Evolutionary conservation across 2,329 filamentous ascomycete species (phyloP), one percentile per base, ranked within the genome.

Genomic region (Cytospora chrysosperma): DNA sequence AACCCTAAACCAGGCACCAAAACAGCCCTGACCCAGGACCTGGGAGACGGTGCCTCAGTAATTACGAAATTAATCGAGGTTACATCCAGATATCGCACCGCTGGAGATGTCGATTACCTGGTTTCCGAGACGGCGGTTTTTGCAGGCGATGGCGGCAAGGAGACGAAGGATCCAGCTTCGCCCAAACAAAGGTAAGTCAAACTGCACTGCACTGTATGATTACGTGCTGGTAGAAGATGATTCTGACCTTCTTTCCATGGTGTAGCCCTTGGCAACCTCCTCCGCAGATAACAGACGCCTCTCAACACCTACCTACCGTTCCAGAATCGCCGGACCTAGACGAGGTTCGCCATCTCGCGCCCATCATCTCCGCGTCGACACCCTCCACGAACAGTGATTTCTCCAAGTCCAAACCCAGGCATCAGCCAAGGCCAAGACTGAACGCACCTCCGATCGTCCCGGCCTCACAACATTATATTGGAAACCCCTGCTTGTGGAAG

Each of bases 21-120:
- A 13, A 63, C 73, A 21, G 72, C 69, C 26, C 65, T 75, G 21
- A 70, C 78, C 17, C 80, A 82, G 63, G 70, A 72, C 10, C 69
- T 81, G 15, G 78, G 76, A 3, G 64, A 65, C 24, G 73, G 76
- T 17, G 75, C 71, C 3, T 81, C 80, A 1, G 79, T 76, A 63
- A 70, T 81, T 51, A 78, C 75, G 6, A 75, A 76, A 65, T 76
- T 69, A 13, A 78, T 76, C 7, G 75, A 79, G 61, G 71, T 78
- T 40, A 74, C 71, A 1, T 69, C 75, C 19, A 74, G 75, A n/a
- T 69, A 70, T 9, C 73, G 73, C 30, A 69, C 71, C 32, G 75
- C 76, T 8, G 70, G 68, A 37, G 72, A 76, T 49, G 68, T 69
- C 15, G 73, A 78, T 55, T 72, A 75, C 19, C 59, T 75, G 4